phyloP scores from a whole-genome alignment of 768 basidiomycete genomes.

The Porpolomopsis calyptriformis region DNA sequence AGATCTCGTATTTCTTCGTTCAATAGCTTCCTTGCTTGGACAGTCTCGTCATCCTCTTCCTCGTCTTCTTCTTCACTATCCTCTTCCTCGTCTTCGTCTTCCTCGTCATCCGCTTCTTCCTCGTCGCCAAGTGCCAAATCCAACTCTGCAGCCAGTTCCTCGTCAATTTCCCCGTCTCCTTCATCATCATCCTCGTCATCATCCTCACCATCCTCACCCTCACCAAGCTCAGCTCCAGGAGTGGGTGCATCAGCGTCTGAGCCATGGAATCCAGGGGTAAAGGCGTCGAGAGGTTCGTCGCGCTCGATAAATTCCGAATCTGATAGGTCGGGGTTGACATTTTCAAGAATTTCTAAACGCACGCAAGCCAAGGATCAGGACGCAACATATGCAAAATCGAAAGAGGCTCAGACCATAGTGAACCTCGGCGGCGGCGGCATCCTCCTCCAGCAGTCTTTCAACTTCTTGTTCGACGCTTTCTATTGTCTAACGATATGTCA shows the following conservation, averaged over 20 bases:
- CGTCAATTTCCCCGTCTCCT: conserved; percentile 74
- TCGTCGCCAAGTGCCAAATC: conserved; percentile 73
- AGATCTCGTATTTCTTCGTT: conserved; percentile 86
- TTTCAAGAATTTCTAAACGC: conserved; percentile 65
- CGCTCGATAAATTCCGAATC: conserved; percentile 80
- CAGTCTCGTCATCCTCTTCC: conserved; percentile 74
- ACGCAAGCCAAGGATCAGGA: conserved; percentile 5
- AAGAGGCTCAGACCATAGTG: conserved; percentile 51
- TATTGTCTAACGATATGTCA: conserved; percentile 50
- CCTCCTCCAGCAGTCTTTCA: conserved; percentile 74
- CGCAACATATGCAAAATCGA: not conserved
- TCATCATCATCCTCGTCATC: conserved; percentile 50
- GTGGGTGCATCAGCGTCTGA: conserved; percentile 57
- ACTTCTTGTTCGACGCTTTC: conserved; percentile 93
- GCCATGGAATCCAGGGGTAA: conserved; percentile 46
- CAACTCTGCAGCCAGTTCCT: conserved; percentile 80
- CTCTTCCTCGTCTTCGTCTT: conserved; percentile 52
- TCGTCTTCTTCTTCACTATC: conserved; percentile 65
- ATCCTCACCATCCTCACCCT: conserved; percentile 45
- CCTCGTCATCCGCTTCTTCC: conserved; percentile 46
- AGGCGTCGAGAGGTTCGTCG: conserved; percentile 54
- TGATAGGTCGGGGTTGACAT: conserved; percentile 83
- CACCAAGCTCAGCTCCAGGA: conserved; percentile 45
- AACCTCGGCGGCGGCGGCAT: conserved; percentile 62
- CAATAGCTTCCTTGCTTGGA: conserved; percentile 66